phyloP scores from a whole-genome alignment of 441 rosid species.

The Mallotus japonicus region DNA sequence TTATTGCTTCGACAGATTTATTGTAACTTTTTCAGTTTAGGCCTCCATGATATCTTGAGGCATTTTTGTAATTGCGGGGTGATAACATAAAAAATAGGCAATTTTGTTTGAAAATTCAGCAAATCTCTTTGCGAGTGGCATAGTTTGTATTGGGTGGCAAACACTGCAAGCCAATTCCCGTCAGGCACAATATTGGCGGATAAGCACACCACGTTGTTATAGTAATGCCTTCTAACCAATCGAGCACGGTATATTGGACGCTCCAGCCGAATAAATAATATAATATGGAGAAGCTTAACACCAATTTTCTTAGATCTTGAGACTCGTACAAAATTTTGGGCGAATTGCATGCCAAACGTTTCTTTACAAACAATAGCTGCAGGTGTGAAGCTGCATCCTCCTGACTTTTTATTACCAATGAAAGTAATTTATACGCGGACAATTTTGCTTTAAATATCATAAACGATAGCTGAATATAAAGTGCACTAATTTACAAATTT shows the following conservation, averaged over 20 bases:
- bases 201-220: too few species aligned
- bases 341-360: too few species aligned
- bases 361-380: background rate
- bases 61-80: background rate
- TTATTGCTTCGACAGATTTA: conserved; percentile 24
- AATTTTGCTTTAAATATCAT: background rate
- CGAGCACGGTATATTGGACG: too few species aligned
- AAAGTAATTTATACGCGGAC: background rate
- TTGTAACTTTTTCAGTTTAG: conserved; percentile 33
- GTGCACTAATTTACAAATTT: background rate
- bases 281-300: too few species aligned
- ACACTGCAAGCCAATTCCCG: too few species aligned
- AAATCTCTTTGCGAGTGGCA: background rate
- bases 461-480: background rate
- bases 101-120: background rate
- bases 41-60: conserved; percentile 8
- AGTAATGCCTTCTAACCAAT: too few species aligned
- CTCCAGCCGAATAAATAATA: too few species aligned
- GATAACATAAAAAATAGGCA: background rate
- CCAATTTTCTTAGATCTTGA: too few species aligned
- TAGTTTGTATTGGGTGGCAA: too few species aligned
- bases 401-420: background rate
- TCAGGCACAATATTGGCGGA: too few species aligned
- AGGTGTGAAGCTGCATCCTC: background rate
- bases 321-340: too few species aligned